Conservation (phyloP, 495 filamentous ascomycete species). For the Penicillium chermesinum region DNA sequence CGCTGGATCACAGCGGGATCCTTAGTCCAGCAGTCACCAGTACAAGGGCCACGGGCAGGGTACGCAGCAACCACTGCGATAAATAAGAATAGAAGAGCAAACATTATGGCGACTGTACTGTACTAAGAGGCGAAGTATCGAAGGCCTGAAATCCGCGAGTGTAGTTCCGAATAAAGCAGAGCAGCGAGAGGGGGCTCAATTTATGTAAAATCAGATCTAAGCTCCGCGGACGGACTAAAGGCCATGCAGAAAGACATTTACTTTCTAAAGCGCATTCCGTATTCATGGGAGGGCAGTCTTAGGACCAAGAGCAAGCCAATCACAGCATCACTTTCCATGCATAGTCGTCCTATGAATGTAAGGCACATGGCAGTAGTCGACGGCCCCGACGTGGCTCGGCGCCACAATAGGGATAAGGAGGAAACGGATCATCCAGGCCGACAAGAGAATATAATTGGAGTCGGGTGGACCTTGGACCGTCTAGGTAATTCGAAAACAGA, state of each 20-base stretch:
- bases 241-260: conserved; percentile 9
- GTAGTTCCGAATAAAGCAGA: conserved; percentile 1
- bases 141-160: neutral
- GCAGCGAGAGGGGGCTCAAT: conserved; percentile 12
- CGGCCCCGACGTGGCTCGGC: conserved; percentile 15
- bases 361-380: conserved; percentile 26
- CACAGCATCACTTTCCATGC: conserved; percentile 10
- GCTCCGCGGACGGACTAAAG: conserved; percentile 1
- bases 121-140: conserved; percentile 2
- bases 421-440: neutral
- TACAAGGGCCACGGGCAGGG: conserved; percentile 52
- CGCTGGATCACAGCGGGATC: conserved; percentile 63
- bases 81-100: conserved; percentile 19
- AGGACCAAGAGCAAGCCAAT: conserved; percentile 20
- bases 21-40: conserved; percentile 55
- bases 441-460: conserved; percentile 3
- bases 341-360: conserved; percentile 23
- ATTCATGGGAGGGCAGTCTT: conserved; percentile 2
- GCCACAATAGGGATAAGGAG: conserved; percentile 16
- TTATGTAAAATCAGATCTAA: conserved; percentile 16
- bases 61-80: conserved; percentile 34
- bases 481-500: conserved; percentile 17
- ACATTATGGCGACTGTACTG: conserved; percentile 10
- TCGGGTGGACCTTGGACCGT: conserved; percentile 9
- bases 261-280: neutral